A percentile compares a stretch with the other conserved stretches of the same genome.
phyloP scores from a whole-genome alignment of 805 yeast species.

The Sporopachydermia quercuum region DNA sequence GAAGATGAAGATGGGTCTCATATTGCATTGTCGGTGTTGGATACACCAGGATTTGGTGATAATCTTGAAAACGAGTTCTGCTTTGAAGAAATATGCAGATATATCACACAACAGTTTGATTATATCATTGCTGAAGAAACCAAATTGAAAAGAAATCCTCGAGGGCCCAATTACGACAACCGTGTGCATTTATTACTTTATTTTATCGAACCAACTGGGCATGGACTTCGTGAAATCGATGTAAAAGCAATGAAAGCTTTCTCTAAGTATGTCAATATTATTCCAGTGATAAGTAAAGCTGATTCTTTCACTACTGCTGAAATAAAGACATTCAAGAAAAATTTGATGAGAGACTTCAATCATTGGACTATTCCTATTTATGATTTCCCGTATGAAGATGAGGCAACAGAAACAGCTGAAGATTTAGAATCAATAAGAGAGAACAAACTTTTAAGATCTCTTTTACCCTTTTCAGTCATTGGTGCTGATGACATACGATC shows the following conservation, averaged over 20 bases:
- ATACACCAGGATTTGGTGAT: conserved; percentile 71
- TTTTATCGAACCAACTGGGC: conserved; percentile 50
- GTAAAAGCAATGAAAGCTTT: conserved; percentile 53
- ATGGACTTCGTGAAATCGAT: conserved; percentile 53
- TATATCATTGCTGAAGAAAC: conserved; percentile 60
- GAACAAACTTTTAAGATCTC: conserved; percentile 24
- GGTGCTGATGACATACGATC: conserved; percentile 31
- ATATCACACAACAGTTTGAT: conserved; percentile 59
- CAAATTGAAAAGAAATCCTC: conserved; percentile 56
- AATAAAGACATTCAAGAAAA: conserved; percentile 33
- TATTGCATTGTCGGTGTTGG: conserved; percentile 41
- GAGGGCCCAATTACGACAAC: conserved; percentile 39
- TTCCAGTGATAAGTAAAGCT: conserved; percentile 72
- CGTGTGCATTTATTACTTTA: conserved; percentile 69
- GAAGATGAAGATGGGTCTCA: conserved; percentile 42
- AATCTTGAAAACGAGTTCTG: conserved; percentile 47
- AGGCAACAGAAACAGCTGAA: conserved; percentile 21
- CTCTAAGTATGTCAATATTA: conserved; percentile 60
- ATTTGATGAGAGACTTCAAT: conserved; percentile 40
- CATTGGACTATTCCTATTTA: conserved; percentile 48
- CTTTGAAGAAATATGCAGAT: conserved; percentile 35
- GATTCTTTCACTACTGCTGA: conserved; percentile 66
- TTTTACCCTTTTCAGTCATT: conserved; percentile 50
- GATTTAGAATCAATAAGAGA: conserved; percentile 22
- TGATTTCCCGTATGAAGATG: conserved; percentile 56